Conservation (phyloP, 1,284 basidiomycete species). For the Tetrapyrgos nigripes region DNA sequence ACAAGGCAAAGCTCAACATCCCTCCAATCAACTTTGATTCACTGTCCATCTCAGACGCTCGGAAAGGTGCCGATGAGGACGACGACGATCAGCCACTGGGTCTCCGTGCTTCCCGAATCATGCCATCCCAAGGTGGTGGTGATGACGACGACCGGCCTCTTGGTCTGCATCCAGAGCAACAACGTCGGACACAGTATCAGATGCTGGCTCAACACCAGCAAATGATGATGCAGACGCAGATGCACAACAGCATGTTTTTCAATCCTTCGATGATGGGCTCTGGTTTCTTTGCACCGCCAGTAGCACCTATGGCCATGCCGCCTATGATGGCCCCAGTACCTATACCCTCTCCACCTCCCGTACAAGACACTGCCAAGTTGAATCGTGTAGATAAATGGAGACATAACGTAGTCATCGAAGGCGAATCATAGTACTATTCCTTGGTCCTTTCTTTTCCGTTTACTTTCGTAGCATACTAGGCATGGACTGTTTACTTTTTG, state of each 20-base stretch:
- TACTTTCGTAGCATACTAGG: background rate
- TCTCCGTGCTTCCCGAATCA: constrained; percentile 59
- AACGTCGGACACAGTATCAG: constrained; percentile 75
- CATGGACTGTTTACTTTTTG: background rate
- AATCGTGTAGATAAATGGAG: constrained; percentile 80
- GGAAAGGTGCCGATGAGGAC: constrained; percentile 49
- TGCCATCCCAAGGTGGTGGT: constrained; percentile 23
- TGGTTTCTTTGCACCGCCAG: constrained; percentile 62
- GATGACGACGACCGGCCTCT: constrained; percentile 65
- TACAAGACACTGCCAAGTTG: constrained; percentile 68
- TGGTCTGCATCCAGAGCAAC: constrained; percentile 78
- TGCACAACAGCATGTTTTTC: constrained; percentile 78
- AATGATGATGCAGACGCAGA: constrained; percentile 78
- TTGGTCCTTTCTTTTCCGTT: constrained; percentile 10
- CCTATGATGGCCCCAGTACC: constrained; percentile 58
- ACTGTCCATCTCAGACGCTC: constrained; percentile 21
- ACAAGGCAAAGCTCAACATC: constrained; percentile 56
- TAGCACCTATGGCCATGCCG: constrained; percentile 40
- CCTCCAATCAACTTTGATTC: constrained; percentile 51
- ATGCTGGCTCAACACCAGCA: constrained; percentile 71
- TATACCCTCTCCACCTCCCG: constrained; percentile 64
- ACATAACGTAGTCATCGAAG: constrained; percentile 74
- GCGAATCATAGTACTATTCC: constrained; percentile 37
- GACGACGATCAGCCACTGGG: constrained; percentile 76
- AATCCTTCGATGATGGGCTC: constrained; percentile 69